Evolutionary conservation across 306 rosid species (phyloP).

Genomic region (Cicer judaicum): DNA sequence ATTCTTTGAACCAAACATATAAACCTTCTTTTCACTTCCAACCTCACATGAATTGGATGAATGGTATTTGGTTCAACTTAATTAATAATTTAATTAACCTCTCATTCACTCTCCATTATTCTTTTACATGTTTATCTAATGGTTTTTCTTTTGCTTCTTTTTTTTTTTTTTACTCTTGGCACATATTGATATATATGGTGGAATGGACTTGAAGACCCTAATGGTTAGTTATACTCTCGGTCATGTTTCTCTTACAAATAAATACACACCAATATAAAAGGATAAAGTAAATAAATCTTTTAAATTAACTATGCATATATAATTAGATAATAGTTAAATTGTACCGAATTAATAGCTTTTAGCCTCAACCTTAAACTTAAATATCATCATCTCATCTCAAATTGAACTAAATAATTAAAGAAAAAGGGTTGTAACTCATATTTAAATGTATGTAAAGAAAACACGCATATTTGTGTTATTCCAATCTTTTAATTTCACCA

Average conservation of each 20-base stretch:
- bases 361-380: too few species aligned
- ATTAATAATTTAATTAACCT: not conserved
- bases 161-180: conserved; percentile 9
- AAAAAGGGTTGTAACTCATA: too few species aligned
- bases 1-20: conserved; percentile 45
- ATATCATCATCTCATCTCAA: too few species aligned
- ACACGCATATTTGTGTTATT: too few species aligned
- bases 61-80: conserved; percentile 47
- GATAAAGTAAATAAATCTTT: not conserved
- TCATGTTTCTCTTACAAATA: not conserved
- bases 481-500: too few species aligned
- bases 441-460: too few species aligned
- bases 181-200: conserved; percentile 24
- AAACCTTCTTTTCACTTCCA: conserved; percentile 65
- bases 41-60: conserved; percentile 63
- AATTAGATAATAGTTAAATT: not conserved
- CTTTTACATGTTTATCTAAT: not conserved
- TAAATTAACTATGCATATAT: too few species aligned
- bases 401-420: too few species aligned
- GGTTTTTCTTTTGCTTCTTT: conserved; percentile 20
- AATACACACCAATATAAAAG: not conserved
- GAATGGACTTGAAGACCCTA: conserved; percentile 53
- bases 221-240: conserved; percentile 46
- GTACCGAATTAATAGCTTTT: not conserved
- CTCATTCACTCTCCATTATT: not conserved